Evolutionary conservation across 2,329 filamentous ascomycete genomes (phyloP), one percentile per base, ranked within the genome.

Genomic region (Aspergillus jensenii): DNA sequence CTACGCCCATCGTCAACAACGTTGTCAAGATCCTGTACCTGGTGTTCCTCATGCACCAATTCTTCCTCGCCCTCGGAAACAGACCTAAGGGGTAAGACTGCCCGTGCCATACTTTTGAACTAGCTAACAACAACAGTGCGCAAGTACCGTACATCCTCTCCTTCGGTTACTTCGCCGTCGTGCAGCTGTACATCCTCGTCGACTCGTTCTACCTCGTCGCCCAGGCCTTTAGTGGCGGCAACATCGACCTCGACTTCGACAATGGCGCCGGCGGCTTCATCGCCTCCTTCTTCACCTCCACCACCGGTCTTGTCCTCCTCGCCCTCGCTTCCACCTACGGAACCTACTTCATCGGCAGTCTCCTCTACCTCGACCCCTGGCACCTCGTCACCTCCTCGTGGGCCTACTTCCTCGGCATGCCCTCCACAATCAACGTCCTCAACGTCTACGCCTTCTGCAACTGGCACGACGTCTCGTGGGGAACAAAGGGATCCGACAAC

Each of bases 381-480:
- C 95, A 99, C 84, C 98, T 99, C 93, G 96, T 98, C 81, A 95
- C 95, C 73, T 97, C 93, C 3, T 99, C 96, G 85, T 90, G 90
- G 15, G 87, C 90, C 72, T 99, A 99, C 75, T 82, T 98, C 68
- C 79, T 96, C 57, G 86, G 97, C 72, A 95, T 95, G 85, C 96
- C 93, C 11, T 96, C 92, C 12, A 98, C 97, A 80, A 93, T 97
- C 87, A 99, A 99, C 83, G 95, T 99, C 67, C 89, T 99, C 71
- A 98, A 96, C 84, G 92, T 99, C 54, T 99, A 98, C 78, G 92
- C 95, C 59, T 99, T 97, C 85, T 96, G 92, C 87, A 99, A 99
- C 81, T 98, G 93, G 95, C 95, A 99, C 79, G 95, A 99, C 81
- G 95, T 99, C 52, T 98, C 95, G 15, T 99, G 95, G 95, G 95